Percentiles rank a stretch among this genome's conserved stretches.
phyloP scores from a whole-genome alignment of 805 yeast genomes.

The Kodamaea kaohsiungensis region DNA sequence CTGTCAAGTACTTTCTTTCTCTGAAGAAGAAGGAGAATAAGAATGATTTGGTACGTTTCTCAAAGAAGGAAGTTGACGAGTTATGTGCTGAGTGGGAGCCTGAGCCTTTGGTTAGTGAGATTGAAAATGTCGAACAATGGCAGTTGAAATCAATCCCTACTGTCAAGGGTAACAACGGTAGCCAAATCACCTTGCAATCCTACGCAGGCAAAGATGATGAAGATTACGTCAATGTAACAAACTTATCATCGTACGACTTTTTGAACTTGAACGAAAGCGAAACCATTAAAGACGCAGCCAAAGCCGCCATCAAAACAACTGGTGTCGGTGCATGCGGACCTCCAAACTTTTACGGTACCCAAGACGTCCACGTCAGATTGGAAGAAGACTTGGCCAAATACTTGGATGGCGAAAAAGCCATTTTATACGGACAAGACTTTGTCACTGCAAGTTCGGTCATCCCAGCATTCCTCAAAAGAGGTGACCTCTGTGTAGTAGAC shows the following conservation, averaged over 20 bases:
- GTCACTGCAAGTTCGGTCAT: constrained; percentile 83
- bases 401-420: constrained; percentile 74
- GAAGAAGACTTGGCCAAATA: constrained; percentile 75
- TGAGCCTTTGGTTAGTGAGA: constrained; percentile 67
- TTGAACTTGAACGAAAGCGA: constrained; percentile 57
- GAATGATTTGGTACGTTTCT: constrained; percentile 63
- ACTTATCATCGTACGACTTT: constrained; percentile 73
- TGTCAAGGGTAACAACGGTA: constrained; percentile 55
- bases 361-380: constrained; percentile 81
- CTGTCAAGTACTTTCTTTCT: constrained; percentile 77
- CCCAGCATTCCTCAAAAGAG: constrained; percentile 93
- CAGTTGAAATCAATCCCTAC: constrained; percentile 64
- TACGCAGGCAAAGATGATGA: constrained; percentile 14
- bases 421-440: constrained; percentile 91
- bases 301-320: constrained; percentile 56
- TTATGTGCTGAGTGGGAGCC: constrained; percentile 92
- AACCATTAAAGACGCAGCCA: constrained; percentile 53
- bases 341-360: constrained; percentile 95
- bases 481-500: constrained; percentile 90
- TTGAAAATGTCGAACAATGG: constrained; percentile 58
- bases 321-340: constrained; percentile 99
- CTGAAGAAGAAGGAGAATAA: constrained; percentile 76
- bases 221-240: constrained; percentile 42
- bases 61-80: constrained; percentile 70
- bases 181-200: constrained; percentile 32